Base-by-base conservation (phyloP, 208 protist genomes). In the Wallacemonas sp. region DNA sequence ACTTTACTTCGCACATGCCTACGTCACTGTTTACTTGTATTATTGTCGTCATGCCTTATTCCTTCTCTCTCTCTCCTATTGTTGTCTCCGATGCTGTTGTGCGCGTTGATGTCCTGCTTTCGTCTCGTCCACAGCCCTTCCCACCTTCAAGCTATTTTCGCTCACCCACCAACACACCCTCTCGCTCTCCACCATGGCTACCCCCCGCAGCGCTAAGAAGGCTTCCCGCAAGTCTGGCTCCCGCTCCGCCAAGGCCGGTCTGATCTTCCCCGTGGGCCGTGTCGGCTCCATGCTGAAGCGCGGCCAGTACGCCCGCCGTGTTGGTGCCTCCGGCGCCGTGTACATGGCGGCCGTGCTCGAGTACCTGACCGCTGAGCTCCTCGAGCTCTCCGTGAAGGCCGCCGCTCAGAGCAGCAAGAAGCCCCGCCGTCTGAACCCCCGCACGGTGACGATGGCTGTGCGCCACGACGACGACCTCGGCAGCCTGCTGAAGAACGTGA, bases 301-400 rank as follows among this genome's bases (percentile, higher is more conserved):
- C 53, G 98, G 98, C 59, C 81, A 95, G 79, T 99, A 99, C 84
- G 96, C 97, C 34, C 72, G 92, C 77, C 94, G 98, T 79, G 82
- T 99, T 62, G 97, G 97, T 87, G 92, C 96, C 33, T 98, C 95
- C 55, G 98, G 98, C 45, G 98, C 98, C 47, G 96, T 99, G 39
- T 99, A 99, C 90, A 80, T 99, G 56, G 92, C 98, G 4, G 98
- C 98, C 36, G 98, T 99, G 53, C 75, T 99, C 27, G 99, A 99
- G 89, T 99, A 99, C 88, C 70, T 93, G 81, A 90, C 83, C 17
- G 83, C 87, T 41, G 87, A 93, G 77, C 75, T 93, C 53, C 83
- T 93, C 67, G 86, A 93, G 79, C 83, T 91, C 30, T 88, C 85
- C 46, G 79, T 88, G 75, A 91, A 91, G 82, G 79, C 79, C 12